Evolutionary conservation across 495 filamentous ascomycete genomes (phyloP), one percentile per base, ranked within the genome.

Genomic region (Darksidea phi): DNA sequence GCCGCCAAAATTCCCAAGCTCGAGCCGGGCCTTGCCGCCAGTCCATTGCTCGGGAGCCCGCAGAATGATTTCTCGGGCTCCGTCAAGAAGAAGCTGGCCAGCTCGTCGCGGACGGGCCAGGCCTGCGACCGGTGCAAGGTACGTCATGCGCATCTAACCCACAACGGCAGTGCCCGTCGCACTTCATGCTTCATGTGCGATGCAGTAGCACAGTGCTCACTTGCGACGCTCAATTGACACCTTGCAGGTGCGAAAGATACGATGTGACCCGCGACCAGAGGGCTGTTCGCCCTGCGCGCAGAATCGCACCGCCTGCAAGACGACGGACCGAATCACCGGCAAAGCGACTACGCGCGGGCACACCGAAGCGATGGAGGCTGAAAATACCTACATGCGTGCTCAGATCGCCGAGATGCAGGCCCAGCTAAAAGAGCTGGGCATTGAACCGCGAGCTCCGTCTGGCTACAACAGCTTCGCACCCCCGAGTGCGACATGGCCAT

Each of bases 61-160:
- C 18, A 15, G 47, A 41, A 82, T 38, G 85, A 91, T 54, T 91
- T 89, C 67, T 89, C 87, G 2, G 82, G 77, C 57, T 79, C 81
- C 47, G 84, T 90, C 36, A 84, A 82, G 76, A 84, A 80, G 73
- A 82, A 82, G 67, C 73, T 86, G 49, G 78, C 79, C 59, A 80
- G 79, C 18, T 86, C 85, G 50, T 84, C 81, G 18, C 80, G 90
- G 17, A 94, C 88, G 0, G 88, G 89, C 2, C 90, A 94, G 71
- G 91, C 91, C 4, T 96, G 91, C 79, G 91, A 96, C 69, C 81
- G 91, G 49, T 96, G 91, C 79, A 91, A 91, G 80, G 90, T 91
- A 76, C 58, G 80, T 73, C 26, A 21, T 32, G 28, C 28, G 10
- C 28, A 32, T n/a, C n/a, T n/a, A n/a, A n/a, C n/a, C n/a, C n/a